phyloP scores from a whole-genome alignment of 1,284 basidiomycete species.

The Coriolopsis trogii region DNA sequence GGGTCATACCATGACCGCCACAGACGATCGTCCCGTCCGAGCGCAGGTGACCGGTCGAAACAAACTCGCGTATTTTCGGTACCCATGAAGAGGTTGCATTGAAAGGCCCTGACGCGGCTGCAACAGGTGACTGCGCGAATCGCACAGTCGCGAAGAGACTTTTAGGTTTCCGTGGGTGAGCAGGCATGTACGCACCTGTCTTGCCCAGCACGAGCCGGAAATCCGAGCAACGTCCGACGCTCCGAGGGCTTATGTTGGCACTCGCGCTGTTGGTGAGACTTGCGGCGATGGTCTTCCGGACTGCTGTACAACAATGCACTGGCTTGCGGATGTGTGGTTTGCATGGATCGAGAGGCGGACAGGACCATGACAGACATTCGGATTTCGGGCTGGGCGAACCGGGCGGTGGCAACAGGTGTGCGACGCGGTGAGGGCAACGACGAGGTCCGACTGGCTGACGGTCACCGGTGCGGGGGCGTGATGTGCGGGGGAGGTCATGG shows the following conservation, averaged over 20 bases:
- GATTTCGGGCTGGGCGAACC: background rate
- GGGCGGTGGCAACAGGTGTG: background rate
- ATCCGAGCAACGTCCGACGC: background rate
- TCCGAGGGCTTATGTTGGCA: too few relatives aligned
- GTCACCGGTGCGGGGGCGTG: conserved; percentile 17
- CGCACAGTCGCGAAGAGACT: conserved; percentile 1
- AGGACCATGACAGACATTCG: background rate
- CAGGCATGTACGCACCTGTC: conserved; percentile 7
- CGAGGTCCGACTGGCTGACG: conserved; percentile 11
- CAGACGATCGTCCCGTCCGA: too few relatives aligned
- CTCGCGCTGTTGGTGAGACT: too few relatives aligned
- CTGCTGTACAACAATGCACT: too few relatives aligned
- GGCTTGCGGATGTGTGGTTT: too few relatives aligned
- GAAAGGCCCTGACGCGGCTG: too few relatives aligned
- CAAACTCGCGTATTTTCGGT: conserved; percentile 10
- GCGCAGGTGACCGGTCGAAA: too few relatives aligned
- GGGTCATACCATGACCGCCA: too few relatives aligned
- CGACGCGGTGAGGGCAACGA: background rate
- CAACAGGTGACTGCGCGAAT: conserved; percentile 14
- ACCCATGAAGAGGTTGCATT: too few relatives aligned
- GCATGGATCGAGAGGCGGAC: too few relatives aligned
- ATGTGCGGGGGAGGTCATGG: conserved; percentile 11
- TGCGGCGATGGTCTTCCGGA: too few relatives aligned
- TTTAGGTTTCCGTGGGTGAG: conserved; percentile 1
- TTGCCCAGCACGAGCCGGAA: background rate